phyloP scores from a whole-genome alignment of 805 yeast species.

The Priceomyces fermenticarens region DNA sequence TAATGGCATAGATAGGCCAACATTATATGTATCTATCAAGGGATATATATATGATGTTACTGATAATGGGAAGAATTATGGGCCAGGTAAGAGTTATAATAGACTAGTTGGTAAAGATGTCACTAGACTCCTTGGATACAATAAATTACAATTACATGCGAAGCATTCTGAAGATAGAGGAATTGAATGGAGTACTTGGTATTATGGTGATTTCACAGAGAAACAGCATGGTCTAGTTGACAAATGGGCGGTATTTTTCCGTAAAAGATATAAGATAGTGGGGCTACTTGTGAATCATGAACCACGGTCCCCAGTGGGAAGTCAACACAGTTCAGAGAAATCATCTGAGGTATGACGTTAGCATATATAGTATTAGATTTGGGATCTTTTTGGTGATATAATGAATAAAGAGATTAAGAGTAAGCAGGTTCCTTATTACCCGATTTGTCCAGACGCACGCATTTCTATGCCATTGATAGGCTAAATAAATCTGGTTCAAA shows the following conservation, averaged over 20 bases:
- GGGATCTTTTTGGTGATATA: no score
- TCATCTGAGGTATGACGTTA: no score
- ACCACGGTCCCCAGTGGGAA: not conserved
- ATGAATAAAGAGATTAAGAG: no score
- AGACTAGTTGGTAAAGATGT: constrained; percentile 76
- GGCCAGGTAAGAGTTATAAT: constrained; percentile 72
- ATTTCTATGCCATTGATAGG: no score
- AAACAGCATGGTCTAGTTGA: constrained; percentile 60
- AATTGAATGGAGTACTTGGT: constrained; percentile 36
- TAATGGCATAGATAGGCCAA: constrained; percentile 26
- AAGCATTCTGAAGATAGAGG: constrained; percentile 10
- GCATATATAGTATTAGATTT: no score
- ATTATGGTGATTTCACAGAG: constrained; percentile 50
- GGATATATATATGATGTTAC: constrained; percentile 81
- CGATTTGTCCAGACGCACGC: no score
- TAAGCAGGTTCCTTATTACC: no score
- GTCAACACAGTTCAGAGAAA: no score
- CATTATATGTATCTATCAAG: constrained; percentile 70
- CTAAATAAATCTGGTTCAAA: no score
- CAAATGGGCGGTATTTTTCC: constrained; percentile 72
- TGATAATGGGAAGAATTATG: constrained; percentile 62
- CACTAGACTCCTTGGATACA: constrained; percentile 70
- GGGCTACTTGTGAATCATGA: constrained; percentile 35
- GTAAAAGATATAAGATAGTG: constrained; percentile 39
- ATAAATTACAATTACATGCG: constrained; percentile 30